phyloP scores from a whole-genome alignment of 768 basidiomycete genomes.

The Paxillus ammoniavirescens region DNA sequence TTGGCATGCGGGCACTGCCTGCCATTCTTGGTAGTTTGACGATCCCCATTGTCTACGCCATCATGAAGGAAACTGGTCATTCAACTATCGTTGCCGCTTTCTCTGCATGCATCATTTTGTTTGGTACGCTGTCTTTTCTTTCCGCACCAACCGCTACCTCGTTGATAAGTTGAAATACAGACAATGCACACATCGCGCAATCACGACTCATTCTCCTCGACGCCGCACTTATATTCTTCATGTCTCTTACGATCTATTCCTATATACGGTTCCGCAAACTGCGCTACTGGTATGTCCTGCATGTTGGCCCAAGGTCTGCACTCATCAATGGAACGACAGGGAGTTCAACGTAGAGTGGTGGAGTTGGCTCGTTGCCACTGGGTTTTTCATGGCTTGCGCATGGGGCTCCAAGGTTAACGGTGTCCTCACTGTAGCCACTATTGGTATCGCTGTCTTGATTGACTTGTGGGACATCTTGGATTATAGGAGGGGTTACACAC shows the following conservation, averaged over 20 bases:
- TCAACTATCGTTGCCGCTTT: conserved; percentile 89
- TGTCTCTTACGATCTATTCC: conserved; percentile 88
- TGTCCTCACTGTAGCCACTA: conserved; percentile 81
- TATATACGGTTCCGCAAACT: conserved; percentile 95
- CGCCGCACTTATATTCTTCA: conserved; percentile 92
- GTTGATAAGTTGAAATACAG: conserved; percentile 38
- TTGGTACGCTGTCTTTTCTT: conserved; percentile 58
- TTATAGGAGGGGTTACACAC: conserved; percentile 70
- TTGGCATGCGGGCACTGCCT: conserved; percentile 90
- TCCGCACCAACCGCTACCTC: not conserved
- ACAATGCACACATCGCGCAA: conserved; percentile 94
- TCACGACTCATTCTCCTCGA: conserved; percentile 97
- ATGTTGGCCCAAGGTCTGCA: not conserved
- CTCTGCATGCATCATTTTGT: conserved; percentile 80
- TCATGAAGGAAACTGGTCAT: conserved; percentile 98
- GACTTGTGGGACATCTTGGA: conserved; percentile 96
- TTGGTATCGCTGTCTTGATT: conserved; percentile 88
- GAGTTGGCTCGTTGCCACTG: conserved; percentile 89
- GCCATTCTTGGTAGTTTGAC: conserved; percentile 91
- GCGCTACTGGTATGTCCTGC: conserved; percentile 68
- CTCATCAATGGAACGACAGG: conserved; percentile 38
- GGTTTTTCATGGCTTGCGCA: conserved; percentile 91
- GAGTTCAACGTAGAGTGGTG: conserved; percentile 93
- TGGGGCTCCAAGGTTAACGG: conserved; percentile 99
- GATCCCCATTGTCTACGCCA: conserved; percentile 86